Evolutionary conservation across 495 filamentous ascomycete genomes (phyloP), one percentile per base, ranked within the genome.

Genomic region (Lentithecium fluviatile): DNA sequence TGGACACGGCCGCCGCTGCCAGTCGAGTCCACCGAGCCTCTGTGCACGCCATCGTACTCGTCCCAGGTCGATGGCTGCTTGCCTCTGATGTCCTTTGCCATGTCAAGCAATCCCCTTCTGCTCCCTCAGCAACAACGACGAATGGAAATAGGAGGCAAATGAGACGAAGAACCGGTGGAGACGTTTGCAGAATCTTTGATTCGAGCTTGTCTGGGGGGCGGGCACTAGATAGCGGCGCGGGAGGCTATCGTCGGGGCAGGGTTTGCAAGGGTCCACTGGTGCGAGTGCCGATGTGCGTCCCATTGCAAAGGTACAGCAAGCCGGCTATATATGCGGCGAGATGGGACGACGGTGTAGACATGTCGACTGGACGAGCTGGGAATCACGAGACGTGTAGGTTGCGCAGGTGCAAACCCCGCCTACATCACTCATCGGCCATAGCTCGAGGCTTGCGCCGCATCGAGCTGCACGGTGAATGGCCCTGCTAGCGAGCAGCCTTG

Each of bases 61-160:
- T 80, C 79, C 81, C 80, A 84, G 49, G 72, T 82, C 19, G 78
- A 71, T 12, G 80, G 79, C 46, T 62, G 67, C 52, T 70, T 74
- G 20, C 66, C 61, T 45, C 50, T 58, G 46, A 62, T 65, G 46
- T 63, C 65, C 64, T 63, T 67, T 12, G 19, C 21, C 23, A 40
- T 17, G 45, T 5, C 10, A 13, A n/a, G 51, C 42, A 15, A 48
- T 13, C 37, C 29, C 19, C 26, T 17, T 17, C 20, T 6, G 32
- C 38, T 26, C 19, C 19, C 37, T 21, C 25, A 26, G 13, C 12
- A 6, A 20, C 6, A 24, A 42, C 45, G 36, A 11, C 26, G 20
- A 40, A 59, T 21, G 43, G 51, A 48, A 51, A 36, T 42, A 36
- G 24, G 26, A 45, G 2, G 38, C 32, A 37, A 45, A 20, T 19